Evolutionary conservation across 306 rosid species (phyloP).

Genomic region (Gillenia trifoliata): DNA sequence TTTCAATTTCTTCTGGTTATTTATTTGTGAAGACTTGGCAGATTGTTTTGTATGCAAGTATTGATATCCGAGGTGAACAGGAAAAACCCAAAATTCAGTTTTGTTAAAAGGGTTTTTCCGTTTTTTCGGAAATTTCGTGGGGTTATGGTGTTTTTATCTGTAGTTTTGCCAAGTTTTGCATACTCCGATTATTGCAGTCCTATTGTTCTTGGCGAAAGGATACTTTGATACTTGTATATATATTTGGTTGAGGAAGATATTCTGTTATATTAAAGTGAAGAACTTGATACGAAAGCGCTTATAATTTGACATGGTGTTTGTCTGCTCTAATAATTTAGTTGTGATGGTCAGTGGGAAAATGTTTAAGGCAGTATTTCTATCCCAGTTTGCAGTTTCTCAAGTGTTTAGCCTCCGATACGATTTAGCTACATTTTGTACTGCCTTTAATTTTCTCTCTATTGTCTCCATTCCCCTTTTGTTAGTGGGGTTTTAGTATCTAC

Average conservation of each 20-base stretch:
- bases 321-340: background rate
- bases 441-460: no score
- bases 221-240: background rate
- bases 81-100: background rate
- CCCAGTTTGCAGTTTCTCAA: background rate
- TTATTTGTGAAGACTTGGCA: background rate
- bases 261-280: background rate
- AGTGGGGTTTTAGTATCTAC: no score
- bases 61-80: background rate
- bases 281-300: background rate
- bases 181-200: background rate
- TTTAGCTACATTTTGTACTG: background rate
- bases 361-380: background rate
- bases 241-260: background rate
- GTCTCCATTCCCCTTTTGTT: no score
- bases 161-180: background rate
- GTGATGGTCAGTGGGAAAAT: background rate
- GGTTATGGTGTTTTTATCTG: background rate
- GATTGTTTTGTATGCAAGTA: background rate
- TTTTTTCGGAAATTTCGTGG: background rate
- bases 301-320: background rate
- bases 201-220: background rate
- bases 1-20: background rate
- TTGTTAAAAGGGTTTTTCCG: background rate
- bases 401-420: background rate